A percentile compares a stretch with the other conserved stretches of the same genome.
These are phyloP conservation scores for Plasmodium inui DNA, from an alignment of 169 alveolate species.

Conservation along the genomic window DNA sequence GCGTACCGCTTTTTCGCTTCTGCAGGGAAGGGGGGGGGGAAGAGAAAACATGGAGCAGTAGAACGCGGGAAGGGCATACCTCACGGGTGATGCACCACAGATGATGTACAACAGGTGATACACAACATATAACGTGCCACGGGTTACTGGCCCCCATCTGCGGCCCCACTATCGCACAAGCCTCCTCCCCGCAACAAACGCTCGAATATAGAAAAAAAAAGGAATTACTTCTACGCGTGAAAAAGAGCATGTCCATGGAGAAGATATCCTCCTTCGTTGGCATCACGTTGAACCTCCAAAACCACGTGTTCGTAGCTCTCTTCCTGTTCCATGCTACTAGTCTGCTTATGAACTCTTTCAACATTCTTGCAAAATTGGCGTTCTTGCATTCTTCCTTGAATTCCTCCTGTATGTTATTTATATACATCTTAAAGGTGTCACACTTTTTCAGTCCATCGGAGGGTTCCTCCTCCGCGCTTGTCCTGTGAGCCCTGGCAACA, in stretches of 20 bases:
- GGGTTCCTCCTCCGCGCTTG: neutral
- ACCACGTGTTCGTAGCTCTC: constrained; percentile 9
- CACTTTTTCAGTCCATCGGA: neutral
- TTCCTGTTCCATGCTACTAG: constrained; percentile 23
- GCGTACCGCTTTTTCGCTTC: constrained; percentile 15
- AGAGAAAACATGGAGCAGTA: neutral
- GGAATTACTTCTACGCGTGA: constrained; percentile 27
- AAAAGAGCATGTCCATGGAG: constrained; percentile 22
- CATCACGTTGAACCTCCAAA: constrained; percentile 25
- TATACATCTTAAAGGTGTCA: constrained; percentile 22
- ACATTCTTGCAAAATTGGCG: constrained; percentile 6
- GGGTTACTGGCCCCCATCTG: neutral
- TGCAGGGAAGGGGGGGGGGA: neutral
- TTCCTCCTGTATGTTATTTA: constrained; percentile 46
- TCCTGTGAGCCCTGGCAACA: neutral
- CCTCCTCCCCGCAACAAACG: neutral
- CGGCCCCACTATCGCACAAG: neutral
- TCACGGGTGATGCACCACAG: neutral
- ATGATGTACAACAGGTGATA: too few relatives aligned
- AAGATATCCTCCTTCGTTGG: constrained; percentile 56
- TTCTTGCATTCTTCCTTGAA: constrained; percentile 56
- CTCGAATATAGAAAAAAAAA: neutral
- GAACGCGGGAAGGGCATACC: neutral
- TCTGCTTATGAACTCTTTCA: constrained; percentile 6
- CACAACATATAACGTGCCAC: neutral